Conservation (phyloP, 2,329 filamentous ascomycete species). For the Tolypocladium cylindrosporum region DNA sequence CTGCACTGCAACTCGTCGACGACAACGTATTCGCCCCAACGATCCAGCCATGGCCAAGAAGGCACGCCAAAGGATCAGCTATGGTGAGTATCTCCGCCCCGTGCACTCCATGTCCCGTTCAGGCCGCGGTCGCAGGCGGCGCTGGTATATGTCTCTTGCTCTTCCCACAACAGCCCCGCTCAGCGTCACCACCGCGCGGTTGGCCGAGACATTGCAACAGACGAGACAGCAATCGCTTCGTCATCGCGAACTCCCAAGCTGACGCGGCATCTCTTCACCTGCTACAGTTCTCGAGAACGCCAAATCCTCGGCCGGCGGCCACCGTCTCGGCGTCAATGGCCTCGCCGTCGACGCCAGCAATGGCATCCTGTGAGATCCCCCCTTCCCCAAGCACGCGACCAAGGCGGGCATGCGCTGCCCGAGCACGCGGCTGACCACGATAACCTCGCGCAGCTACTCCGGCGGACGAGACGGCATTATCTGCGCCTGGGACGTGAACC, state of each 20-base stretch:
- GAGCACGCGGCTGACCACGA: not conserved
- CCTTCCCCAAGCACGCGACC: not conserved
- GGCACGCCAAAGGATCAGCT: slow-evolving; percentile 60
- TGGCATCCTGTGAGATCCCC: slow-evolving; percentile 65
- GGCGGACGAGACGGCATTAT: slow-evolving; percentile 91
- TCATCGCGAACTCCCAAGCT: not conserved
- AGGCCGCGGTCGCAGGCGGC: not conserved
- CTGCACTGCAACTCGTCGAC: not conserved
- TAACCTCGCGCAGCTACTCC: slow-evolving; percentile 59
- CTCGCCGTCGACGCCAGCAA: slow-evolving; percentile 76
- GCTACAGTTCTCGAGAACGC: slow-evolving; percentile 47
- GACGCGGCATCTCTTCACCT: not conserved
- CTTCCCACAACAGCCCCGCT: not conserved
- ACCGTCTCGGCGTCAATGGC: slow-evolving; percentile 90
- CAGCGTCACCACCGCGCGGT: not conserved
- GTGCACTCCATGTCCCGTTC: not conserved
- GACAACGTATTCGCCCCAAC: not conserved
- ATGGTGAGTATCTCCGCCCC: slow-evolving; percentile 36
- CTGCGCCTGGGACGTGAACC: slow-evolving; percentile 87
- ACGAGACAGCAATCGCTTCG: not conserved
- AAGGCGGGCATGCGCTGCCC: not conserved
- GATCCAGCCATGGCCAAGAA: slow-evolving; percentile 50
- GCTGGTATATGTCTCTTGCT: not conserved
- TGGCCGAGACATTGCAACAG: not conserved
- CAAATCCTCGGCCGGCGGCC: slow-evolving; percentile 58